Conservation (phyloP, 2,329 filamentous ascomycete genomes). For the Neofusicoccum sp. region DNA sequence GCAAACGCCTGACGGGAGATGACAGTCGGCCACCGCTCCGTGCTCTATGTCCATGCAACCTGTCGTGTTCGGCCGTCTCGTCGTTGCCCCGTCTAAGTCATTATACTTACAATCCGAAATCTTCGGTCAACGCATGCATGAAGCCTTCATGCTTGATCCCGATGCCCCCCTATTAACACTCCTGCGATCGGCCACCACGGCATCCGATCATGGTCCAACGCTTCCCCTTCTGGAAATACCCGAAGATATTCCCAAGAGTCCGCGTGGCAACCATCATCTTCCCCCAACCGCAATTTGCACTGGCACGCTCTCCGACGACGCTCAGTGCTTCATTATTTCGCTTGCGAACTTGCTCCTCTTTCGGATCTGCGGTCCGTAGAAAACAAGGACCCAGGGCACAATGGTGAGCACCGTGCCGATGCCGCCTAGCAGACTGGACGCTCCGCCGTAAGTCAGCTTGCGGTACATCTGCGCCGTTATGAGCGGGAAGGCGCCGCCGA, state of each 20-base stretch:
- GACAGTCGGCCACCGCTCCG: neutral
- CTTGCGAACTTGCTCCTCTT: slow-evolving; percentile 72
- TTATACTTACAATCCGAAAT: neutral
- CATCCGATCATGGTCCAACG: neutral
- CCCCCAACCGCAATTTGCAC: no score
- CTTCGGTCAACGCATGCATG: neutral
- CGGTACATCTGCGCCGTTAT: slow-evolving; percentile 72
- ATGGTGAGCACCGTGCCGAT: slow-evolving; percentile 65
- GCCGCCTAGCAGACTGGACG: slow-evolving; percentile 72
- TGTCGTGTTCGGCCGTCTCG: neutral
- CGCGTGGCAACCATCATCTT: neutral
- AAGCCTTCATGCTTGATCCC: neutral
- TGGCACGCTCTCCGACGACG: no score
- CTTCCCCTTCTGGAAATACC: neutral
- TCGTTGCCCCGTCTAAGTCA: neutral
- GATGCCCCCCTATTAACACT: neutral
- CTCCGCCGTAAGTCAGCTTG: slow-evolving; percentile 67
- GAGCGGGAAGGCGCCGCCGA: slow-evolving; percentile 78
- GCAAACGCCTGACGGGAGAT: no score
- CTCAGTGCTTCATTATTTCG: slow-evolving; percentile 32
- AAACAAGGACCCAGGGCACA: slow-evolving; percentile 83
- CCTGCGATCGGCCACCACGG: neutral
- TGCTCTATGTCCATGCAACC: neutral
- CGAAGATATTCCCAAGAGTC: neutral
- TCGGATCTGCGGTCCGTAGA: slow-evolving; percentile 75